Evolutionary conservation across 2,329 filamentous ascomycete species (phyloP).

Genomic region (Aschersonia sp.): DNA sequence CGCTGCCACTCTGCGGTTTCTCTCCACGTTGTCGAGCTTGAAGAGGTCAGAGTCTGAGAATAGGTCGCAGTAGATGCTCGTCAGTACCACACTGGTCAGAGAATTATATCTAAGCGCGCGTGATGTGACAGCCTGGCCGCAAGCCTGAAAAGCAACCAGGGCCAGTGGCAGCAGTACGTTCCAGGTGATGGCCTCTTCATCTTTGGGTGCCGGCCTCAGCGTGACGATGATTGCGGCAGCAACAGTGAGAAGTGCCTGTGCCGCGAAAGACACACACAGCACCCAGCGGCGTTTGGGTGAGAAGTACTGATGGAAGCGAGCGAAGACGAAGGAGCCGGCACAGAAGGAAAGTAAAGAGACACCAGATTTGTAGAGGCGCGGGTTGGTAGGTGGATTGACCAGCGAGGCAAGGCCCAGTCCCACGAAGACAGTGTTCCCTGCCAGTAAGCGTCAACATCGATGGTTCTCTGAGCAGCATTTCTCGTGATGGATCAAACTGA

Average conservation of each 20-base stretch:
- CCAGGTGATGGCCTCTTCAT: constrained; percentile 35
- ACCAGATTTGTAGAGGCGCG: constrained; percentile 41
- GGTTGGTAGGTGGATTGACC: constrained; percentile 11
- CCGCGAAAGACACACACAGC: constrained; percentile 40
- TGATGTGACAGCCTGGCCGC: constrained; percentile 64
- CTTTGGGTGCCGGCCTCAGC: constrained; percentile 21
- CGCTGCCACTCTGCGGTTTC: constrained; percentile 35
- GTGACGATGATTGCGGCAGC: constrained; percentile 40
- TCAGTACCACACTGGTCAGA: constrained; percentile 65
- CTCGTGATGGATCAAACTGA: constrained; percentile 14
- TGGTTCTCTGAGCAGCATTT: no score
- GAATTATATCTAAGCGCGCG: constrained; percentile 54
- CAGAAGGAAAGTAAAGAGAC: constrained; percentile 58
- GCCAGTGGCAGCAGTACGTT: constrained; percentile 51
- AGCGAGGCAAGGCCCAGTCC: constrained; percentile 57
- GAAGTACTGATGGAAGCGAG: constrained; percentile 49
- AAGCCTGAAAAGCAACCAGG: constrained; percentile 61
- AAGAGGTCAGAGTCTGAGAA: constrained; percentile 49
- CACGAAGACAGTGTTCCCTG: constrained; percentile 65
- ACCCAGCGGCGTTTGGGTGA: constrained; percentile 51
- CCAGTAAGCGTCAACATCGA: background rate
- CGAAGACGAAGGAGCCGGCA: constrained; percentile 57
- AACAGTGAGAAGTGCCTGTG: constrained; percentile 35
- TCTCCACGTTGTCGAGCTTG: constrained; percentile 26
- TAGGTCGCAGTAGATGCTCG: constrained; percentile 69